Evolutionary conservation across 108 stramenopile genomes (phyloP).

Genomic region (Thalassiosira profunda): DNA sequence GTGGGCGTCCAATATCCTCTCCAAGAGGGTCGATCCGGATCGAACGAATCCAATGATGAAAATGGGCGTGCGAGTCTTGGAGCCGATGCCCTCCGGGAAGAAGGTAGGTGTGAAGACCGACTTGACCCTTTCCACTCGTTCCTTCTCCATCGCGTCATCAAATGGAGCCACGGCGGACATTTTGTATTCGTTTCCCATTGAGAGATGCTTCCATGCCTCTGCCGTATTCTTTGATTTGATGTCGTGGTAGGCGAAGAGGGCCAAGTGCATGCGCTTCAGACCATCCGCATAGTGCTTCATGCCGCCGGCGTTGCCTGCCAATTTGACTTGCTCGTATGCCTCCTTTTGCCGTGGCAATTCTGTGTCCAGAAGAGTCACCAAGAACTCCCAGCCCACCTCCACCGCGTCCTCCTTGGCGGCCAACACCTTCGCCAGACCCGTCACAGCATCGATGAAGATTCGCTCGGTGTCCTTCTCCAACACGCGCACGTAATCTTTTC

Average conservation of each 20-base stretch:
- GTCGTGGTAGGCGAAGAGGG: conserved; percentile 83
- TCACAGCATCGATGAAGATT: conserved; percentile 64
- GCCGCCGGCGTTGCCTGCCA: conserved; percentile 10
- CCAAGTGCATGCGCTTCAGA: conserved; percentile 74
- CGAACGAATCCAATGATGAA: conserved; percentile 92
- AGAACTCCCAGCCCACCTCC: conserved; percentile 58
- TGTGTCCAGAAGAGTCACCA: conserved; percentile 39
- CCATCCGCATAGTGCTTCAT: conserved; percentile 44
- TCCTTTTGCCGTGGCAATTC: conserved; percentile 45
- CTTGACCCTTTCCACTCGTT: conserved; percentile 62
- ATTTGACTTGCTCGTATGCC: conserved; percentile 8
- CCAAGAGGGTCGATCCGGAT: conserved; percentile 87
- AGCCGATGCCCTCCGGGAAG: conserved; percentile 72
- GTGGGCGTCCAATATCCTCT: conserved; percentile 87
- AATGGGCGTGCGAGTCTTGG: conserved; percentile 62
- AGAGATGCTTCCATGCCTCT: conserved; percentile 72
- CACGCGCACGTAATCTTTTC: conserved; percentile 55
- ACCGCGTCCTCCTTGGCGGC: conserved; percentile 69
- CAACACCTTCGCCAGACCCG: conserved; percentile 72
- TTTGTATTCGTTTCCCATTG: conserved; percentile 67
- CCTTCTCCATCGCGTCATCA: conserved; percentile 51
- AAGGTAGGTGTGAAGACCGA: conserved; percentile 69
- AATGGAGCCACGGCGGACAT: conserved; percentile 64
- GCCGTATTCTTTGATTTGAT: conserved; percentile 68
- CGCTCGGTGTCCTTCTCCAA: conserved; percentile 54